Evolutionary conservation across 306 rosid genomes (phyloP).

Genomic region (Neltuma alba): DNA sequence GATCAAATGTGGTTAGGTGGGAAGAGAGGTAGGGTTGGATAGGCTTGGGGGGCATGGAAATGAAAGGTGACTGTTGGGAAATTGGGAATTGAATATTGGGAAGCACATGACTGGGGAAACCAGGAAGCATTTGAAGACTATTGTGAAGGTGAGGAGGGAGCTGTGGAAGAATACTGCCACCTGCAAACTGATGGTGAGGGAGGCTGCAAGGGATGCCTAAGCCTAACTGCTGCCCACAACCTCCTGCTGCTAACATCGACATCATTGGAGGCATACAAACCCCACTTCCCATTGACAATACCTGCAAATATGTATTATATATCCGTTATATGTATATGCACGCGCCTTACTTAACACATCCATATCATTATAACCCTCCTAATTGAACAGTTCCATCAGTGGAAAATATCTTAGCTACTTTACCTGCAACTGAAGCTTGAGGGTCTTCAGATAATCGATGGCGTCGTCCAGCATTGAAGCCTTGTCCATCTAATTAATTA

Average conservation of each 20-base stretch:
- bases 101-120: conserved; percentile 42
- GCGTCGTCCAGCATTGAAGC: conserved; percentile 66
- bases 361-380: background rate
- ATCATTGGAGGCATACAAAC: conserved; percentile 52
- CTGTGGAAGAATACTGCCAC: too few relatives aligned
- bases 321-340: too few relatives aligned
- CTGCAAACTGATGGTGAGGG: conserved; percentile 31
- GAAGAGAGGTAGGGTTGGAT: conserved; percentile 25
- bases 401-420: background rate
- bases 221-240: too few relatives aligned
- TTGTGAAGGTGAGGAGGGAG: background rate
- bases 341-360: background rate
- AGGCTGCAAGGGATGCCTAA: conserved; percentile 27
- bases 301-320: conserved; percentile 35
- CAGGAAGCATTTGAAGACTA: conserved; percentile 38
- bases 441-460: conserved; percentile 56
- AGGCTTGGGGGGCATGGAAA: conserved; percentile 34
- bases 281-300: conserved; percentile 51
- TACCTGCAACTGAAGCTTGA: conserved; percentile 63
- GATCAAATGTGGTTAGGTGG: background rate
- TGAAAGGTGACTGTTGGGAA: conserved; percentile 36
- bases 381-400: background rate
- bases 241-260: too few relatives aligned
- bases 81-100: conserved; percentile 27
- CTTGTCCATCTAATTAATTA: conserved; percentile 45